Percentiles rank a stretch among this genome's conserved stretches.
These are phyloP conservation scores for Leccinum solheimii DNA, from an alignment of 1,284 basidiomycete species.

Conservation along the genomic window DNA sequence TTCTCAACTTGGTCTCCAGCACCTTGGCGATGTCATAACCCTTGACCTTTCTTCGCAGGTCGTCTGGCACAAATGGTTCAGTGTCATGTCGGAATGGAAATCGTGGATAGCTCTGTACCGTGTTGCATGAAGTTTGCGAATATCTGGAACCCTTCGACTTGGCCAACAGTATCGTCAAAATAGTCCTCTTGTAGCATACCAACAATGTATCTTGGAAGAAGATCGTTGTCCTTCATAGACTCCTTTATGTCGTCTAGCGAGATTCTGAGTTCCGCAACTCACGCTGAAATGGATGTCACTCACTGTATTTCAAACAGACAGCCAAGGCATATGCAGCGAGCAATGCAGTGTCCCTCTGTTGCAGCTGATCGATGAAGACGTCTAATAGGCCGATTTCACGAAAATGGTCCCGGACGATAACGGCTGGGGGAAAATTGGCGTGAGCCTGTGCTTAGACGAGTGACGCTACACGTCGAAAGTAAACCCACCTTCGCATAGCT, in stretches of 20 bases:
- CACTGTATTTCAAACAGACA: conserved; percentile 16
- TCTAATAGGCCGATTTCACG: conserved; percentile 1
- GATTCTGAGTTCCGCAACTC: neutral
- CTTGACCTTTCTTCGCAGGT: conserved; percentile 18
- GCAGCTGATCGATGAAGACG: conserved; percentile 16
- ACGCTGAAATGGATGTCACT: neutral
- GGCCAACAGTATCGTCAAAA: conserved; percentile 31
- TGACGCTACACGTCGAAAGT: neutral
- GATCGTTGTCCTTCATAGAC: conserved; percentile 2
- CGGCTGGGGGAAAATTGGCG: conserved; percentile 2
- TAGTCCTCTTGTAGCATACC: conserved; percentile 26
- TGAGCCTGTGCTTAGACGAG: neutral
- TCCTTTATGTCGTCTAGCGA: conserved; percentile 21
- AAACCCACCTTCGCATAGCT: conserved; percentile 15
- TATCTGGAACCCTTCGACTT: conserved; percentile 31
- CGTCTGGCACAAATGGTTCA: conserved; percentile 16
- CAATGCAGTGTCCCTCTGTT: conserved; percentile 9
- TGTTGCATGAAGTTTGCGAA: conserved; percentile 28
- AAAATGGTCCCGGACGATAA: conserved; percentile 5
- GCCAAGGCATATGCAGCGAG: conserved; percentile 20
- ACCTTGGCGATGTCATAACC: conserved; percentile 17
- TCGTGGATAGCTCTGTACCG: conserved; percentile 8
- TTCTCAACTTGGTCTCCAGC: conserved; percentile 17
- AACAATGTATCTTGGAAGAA: conserved; percentile 21
- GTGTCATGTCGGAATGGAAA: neutral